Evolutionary conservation across 352 stramenopile genomes (phyloP), one percentile per base, ranked within the genome.

Genomic region (Pythium inflatum): DNA sequence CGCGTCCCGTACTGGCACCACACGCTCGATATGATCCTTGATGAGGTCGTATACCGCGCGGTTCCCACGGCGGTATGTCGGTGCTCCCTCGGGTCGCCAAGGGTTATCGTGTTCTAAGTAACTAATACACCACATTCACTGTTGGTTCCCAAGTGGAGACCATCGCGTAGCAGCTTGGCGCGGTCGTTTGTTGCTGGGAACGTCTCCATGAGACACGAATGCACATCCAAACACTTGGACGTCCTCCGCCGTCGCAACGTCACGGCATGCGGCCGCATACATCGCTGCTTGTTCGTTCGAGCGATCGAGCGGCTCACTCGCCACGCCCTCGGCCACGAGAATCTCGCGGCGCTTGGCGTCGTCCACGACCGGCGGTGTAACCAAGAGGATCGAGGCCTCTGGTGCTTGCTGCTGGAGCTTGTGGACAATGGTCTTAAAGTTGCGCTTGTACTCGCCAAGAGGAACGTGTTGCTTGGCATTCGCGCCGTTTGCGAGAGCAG

Each of bases 391-490:
- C 51, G 43, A 46, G 51, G 51, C 51, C 6, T 20, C 18, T 1
- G 68, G 30, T 5, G 79, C 65, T 40, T 68, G 33, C 5, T 38
- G 41, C 58, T 65, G 76, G 60, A 81, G 30, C 16, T 48, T 33
- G 20, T 28, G 24, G 49, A 88, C 18, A 25, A 82, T 77, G 22
- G 66, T 27, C 22, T 62, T 55, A 3, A 89, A 58, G 62, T 89
- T 89, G 25, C 31, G 28, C 2, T 51, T 53, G 56, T 83, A 88
- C 50, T 85, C 67, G 20, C 79, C 55, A 0, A 87, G 46, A 0
- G 76, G 77, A n/a, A 89, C 79, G 51, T 78, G 80, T 34, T 84
- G 76, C n/a, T 51, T 45, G 46, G 69, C 69, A 57, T 76, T 70
- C 40, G 57, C 60, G 8, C 79, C 79, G n/a, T 65, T 67, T 7